Evolutionary conservation across 2,329 filamentous ascomycete species (phyloP), one percentile per base, ranked within the genome.

Genomic region (Sporothrix mexicana): DNA sequence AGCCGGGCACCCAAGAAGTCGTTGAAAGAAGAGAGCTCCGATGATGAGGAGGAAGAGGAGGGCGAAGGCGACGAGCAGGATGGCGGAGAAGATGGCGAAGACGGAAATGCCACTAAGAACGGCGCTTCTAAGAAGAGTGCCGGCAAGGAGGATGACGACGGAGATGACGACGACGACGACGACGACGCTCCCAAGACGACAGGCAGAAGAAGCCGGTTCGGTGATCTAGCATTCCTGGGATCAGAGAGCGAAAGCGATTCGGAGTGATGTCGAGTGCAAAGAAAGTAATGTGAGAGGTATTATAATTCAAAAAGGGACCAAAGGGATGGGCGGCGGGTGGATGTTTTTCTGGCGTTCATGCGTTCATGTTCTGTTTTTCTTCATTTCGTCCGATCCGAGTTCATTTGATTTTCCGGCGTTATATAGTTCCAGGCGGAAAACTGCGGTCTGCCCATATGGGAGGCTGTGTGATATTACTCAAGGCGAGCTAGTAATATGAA

Each of bases 181-280:
- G 15, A 47, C 36, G 61, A 47, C 12, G 61, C 61, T 4, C 51
- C 71, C 12, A 61, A 79, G 15, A 81, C 82, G 71, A 83, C 85
- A 10, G 82, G 84, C 72, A 82, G 84, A n/a, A 15, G 53, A 5
- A 85, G 84, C 75, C 83, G 84, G 57, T 81, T 81, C 77, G 81
- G 82, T 0, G 88, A 88, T 75, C 79, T 91, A 77, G 88, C 88
- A 0, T 94, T 94, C 78, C 80, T 94, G 75, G 91, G 73, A 1
- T 74, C 72, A 0, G 88, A 13, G 88, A 89, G 70, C 75, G 91
- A 93, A 57, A 90, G 88, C 74, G 91, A 93, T 74, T 88, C 67
- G 12, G 67, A 30, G 12, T 69, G 67, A 57, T n/a, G 41, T 9
- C 1, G 59, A 30, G 7, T 17, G 6, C 15, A 12, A 10, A 55